phyloP scores from a whole-genome alignment of 352 stramenopile genomes.

The Phytophthora multivora region DNA sequence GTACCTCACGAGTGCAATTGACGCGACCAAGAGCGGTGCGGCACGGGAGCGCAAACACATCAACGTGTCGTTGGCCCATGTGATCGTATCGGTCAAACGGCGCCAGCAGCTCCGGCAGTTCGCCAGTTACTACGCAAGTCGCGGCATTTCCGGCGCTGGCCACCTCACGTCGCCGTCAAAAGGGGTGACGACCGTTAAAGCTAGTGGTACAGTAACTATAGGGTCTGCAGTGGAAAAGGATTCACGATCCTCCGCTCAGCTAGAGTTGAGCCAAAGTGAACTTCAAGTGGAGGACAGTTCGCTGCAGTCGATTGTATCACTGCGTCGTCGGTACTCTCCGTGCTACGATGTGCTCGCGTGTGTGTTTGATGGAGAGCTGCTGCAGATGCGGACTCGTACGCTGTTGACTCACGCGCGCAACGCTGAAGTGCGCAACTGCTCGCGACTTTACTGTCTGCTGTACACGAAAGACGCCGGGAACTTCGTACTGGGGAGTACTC shows the following conservation, averaged over 20 bases:
- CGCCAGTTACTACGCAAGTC: constrained; percentile 66
- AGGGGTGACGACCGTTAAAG: not conserved
- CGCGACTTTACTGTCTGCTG: constrained; percentile 53
- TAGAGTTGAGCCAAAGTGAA: too few relatives aligned
- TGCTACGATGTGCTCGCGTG: constrained; percentile 42
- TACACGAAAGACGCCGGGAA: constrained; percentile 40
- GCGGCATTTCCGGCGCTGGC: constrained; percentile 66
- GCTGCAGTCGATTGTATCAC: constrained; percentile 12
- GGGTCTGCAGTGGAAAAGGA: not conserved
- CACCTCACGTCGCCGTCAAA: constrained; percentile 35
- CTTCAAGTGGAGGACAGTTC: not conserved
- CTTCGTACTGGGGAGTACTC: constrained; percentile 38
- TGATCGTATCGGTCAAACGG: constrained; percentile 76
- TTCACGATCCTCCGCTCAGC: too few relatives aligned
- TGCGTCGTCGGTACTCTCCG: constrained; percentile 21
- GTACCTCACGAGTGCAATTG: constrained; percentile 58
- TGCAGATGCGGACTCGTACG: constrained; percentile 25
- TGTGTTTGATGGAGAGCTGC: constrained; percentile 37
- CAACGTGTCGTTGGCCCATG: constrained; percentile 66
- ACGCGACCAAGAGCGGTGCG: constrained; percentile 23
- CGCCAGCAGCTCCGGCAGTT: constrained; percentile 71
- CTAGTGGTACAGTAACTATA: not conserved
- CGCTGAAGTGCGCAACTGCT: constrained; percentile 44
- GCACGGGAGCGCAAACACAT: constrained; percentile 25
- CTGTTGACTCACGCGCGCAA: constrained; percentile 12